Conservation (phyloP, 2,329 filamentous ascomycete genomes). For the Pseudocercospora ulei region DNA sequence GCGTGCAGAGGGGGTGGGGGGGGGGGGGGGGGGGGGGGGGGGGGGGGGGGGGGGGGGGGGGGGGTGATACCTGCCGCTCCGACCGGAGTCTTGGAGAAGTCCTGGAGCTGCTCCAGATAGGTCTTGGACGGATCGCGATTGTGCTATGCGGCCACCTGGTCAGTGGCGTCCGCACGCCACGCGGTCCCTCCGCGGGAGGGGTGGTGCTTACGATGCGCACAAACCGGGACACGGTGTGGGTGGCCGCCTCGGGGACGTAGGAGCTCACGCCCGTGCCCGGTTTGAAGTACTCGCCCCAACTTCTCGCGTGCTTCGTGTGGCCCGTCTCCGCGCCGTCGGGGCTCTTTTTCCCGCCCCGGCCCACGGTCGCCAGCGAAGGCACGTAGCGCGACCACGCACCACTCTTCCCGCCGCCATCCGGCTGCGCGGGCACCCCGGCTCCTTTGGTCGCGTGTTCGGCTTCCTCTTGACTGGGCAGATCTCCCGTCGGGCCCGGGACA, state of each 20-base stretch:
- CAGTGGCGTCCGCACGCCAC: not conserved
- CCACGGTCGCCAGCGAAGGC: constrained; percentile 21
- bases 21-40: too few species aligned
- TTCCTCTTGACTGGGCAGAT: constrained; percentile 33
- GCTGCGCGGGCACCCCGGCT: constrained; percentile 19
- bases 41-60: not conserved
- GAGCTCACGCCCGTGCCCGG: constrained; percentile 42
- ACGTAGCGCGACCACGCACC: constrained; percentile 32
- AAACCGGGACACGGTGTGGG: constrained; percentile 38
- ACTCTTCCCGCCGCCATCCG: constrained; percentile 25
- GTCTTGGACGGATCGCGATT: constrained; percentile 42
- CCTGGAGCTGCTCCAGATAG: constrained; percentile 43
- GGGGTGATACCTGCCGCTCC: constrained; percentile 37
- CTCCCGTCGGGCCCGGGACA: constrained; percentile 26
- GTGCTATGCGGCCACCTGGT: constrained; percentile 28
- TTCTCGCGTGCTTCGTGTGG: constrained; percentile 34
- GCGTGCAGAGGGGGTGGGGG: constrained; percentile 6
- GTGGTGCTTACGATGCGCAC: constrained; percentile 35
- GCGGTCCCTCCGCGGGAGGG: not conserved
- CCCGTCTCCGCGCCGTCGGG: constrained; percentile 29
- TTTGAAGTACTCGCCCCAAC: constrained; percentile 43
- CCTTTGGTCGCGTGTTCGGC: constrained; percentile 30
- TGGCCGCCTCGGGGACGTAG: constrained; percentile 41
- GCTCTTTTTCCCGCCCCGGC: constrained; percentile 23
- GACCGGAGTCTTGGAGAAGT: constrained; percentile 45